Evolutionary conservation across 176 grass and related monocot species (phyloP).

Genomic region (Oryza brachyantha): DNA sequence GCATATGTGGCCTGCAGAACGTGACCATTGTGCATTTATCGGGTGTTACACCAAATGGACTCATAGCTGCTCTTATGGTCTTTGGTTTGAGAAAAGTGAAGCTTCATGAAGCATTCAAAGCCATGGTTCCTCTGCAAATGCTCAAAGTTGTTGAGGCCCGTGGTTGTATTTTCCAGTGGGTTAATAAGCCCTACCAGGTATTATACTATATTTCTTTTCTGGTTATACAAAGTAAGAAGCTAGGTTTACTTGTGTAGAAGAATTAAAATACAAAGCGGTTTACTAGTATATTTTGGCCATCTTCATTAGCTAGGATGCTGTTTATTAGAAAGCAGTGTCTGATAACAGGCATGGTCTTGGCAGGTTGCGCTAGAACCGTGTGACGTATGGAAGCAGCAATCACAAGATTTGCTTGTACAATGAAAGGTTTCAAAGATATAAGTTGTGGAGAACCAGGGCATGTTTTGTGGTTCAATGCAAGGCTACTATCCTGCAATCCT

Average conservation of each 20-base stretch:
- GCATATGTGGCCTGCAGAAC: conserved; percentile 70
- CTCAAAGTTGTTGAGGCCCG: conserved; percentile 52
- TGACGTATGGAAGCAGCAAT: conserved; percentile 87
- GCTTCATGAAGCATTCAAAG: conserved; percentile 65
- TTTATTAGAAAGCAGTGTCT: not conserved
- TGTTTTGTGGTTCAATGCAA: not conserved
- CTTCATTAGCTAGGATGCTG: not conserved
- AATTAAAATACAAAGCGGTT: not conserved
- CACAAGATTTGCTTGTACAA: conserved; percentile 52
- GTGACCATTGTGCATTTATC: conserved; percentile 72
- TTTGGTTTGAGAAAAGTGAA: conserved; percentile 61
- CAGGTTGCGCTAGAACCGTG: conserved; percentile 57
- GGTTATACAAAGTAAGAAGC: not conserved
- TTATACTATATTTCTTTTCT: not conserved
- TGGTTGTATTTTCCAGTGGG: conserved; percentile 73
- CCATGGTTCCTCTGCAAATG: conserved; percentile 54
- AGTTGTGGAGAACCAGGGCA: not conserved
- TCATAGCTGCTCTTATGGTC: conserved; percentile 62
- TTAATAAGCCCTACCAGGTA: conserved; percentile 65
- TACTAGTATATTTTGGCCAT: not conserved
- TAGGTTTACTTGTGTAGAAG: not conserved
- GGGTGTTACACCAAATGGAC: conserved; percentile 64
- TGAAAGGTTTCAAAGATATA: conserved; percentile 12
- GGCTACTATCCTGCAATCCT: not conserved
- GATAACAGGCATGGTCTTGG: not conserved